Conservation (phyloP, 163 green algal species). For the Prototheca wickerhamii region DNA sequence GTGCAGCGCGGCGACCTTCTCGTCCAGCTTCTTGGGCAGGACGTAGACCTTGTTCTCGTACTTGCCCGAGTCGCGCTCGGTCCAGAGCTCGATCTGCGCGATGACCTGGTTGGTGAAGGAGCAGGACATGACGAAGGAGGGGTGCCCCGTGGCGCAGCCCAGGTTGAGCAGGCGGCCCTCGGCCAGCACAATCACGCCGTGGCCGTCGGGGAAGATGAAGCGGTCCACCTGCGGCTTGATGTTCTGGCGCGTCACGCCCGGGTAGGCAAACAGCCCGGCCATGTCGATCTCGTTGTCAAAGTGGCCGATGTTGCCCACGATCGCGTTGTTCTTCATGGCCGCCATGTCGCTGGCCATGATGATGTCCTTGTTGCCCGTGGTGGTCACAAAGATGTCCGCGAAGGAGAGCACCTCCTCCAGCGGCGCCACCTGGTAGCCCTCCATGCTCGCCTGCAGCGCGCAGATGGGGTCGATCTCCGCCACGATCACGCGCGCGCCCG, state of each 20-base stretch:
- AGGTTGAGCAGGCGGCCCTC: slow-evolving; percentile 99
- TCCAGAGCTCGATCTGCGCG: slow-evolving; percentile 99
- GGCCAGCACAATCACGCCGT: slow-evolving; percentile 96
- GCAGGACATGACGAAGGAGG: slow-evolving; percentile 99
- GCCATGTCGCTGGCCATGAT: slow-evolving; percentile 67
- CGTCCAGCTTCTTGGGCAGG: slow-evolving; percentile 97
- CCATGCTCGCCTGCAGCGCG: slow-evolving; percentile 91
- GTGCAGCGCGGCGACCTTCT: slow-evolving; percentile 98
- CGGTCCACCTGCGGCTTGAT: slow-evolving; percentile 98
- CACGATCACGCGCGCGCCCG: slow-evolving; percentile 81
- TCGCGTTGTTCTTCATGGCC: slow-evolving; percentile 99
- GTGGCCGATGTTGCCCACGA: slow-evolving; percentile 99
- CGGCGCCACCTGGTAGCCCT: slow-evolving; percentile 71
- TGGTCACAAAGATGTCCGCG: slow-evolving; percentile 98
- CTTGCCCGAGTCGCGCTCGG: slow-evolving; percentile 81
- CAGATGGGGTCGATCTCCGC: slow-evolving; percentile 99
- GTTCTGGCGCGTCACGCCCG: slow-evolving; percentile 64
- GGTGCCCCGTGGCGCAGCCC: slow-evolving; percentile 98
- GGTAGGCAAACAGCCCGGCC: slow-evolving; percentile 73
- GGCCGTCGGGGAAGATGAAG: slow-evolving; percentile 97
- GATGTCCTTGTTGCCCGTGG: slow-evolving; percentile 88
- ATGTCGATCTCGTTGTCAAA: slow-evolving; percentile 99
- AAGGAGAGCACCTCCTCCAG: slow-evolving; percentile 79
- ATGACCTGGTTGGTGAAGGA: slow-evolving; percentile 99
- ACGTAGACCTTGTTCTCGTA: slow-evolving; percentile 99